Evolutionary conservation across 179 eudicot species (phyloP).

Genomic region (Beta lomatogona): DNA sequence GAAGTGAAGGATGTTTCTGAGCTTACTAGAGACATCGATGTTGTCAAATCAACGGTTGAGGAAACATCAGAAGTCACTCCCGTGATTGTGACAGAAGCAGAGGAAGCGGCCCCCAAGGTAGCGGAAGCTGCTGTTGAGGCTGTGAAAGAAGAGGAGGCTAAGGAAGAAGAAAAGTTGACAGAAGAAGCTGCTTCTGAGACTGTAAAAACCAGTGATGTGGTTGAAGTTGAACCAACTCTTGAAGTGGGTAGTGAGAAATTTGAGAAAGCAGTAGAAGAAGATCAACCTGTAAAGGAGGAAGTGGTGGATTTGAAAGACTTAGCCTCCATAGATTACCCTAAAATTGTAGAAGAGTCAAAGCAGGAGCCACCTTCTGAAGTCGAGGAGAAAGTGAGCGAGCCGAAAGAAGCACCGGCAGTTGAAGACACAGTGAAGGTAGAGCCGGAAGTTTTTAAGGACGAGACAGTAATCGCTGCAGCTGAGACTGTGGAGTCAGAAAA

Average conservation of each 20-base stretch:
- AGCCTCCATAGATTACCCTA: constrained; percentile 16
- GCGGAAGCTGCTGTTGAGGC: constrained; percentile 18
- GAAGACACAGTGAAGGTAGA: constrained; percentile 30
- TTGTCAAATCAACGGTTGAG: constrained; percentile 16
- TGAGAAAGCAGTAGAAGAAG: constrained; percentile 11
- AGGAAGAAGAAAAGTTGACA: constrained; percentile 28
- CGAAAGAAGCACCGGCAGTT: constrained; percentile 17
- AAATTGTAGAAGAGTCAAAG: constrained; percentile 21
- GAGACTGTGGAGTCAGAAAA: constrained; percentile 34
- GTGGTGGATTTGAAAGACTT: constrained; percentile 13
- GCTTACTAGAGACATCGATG: constrained; percentile 11
- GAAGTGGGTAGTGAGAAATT: constrained; percentile 16
- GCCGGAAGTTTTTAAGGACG: constrained; percentile 32
- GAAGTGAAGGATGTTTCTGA: constrained; percentile 25
- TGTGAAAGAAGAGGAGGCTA: constrained; percentile 14
- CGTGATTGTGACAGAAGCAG: not conserved
- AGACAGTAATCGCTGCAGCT: constrained; percentile 26
- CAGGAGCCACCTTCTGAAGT: constrained; percentile 17
- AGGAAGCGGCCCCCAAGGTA: constrained; percentile 20
- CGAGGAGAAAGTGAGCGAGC: constrained; percentile 16
- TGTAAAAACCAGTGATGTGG: not conserved
- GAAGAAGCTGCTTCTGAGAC: constrained; percentile 20
- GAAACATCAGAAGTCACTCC: not conserved
- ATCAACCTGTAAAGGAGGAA: constrained; percentile 14
- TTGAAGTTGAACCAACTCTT: not conserved